Evolutionary conservation across 2,329 filamentous ascomycete species (phyloP).

Genomic region (Zopfia rhizophila): DNA sequence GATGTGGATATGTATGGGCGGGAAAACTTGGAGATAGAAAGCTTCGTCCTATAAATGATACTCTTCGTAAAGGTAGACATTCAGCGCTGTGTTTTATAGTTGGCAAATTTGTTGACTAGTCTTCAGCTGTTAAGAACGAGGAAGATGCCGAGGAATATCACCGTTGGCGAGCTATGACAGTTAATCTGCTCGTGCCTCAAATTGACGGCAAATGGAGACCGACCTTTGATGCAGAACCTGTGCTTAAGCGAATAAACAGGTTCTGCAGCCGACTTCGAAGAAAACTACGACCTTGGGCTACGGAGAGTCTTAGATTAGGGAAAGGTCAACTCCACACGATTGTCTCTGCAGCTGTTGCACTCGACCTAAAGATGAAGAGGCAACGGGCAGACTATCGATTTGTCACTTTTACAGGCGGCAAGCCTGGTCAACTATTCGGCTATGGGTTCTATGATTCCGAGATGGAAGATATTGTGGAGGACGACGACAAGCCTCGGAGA

Average conservation of each 20-base stretch:
- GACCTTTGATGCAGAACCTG: constrained; percentile 46
- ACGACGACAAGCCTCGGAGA: constrained; percentile 34
- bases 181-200: constrained; percentile 49
- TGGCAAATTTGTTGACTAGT: constrained; percentile 2
- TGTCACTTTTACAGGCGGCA: constrained; percentile 48
- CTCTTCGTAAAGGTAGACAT: constrained; percentile 44
- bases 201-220: constrained; percentile 50
- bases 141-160: constrained; percentile 49
- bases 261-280: constrained; percentile 42
- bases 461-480: constrained; percentile 50
- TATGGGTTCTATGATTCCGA: constrained; percentile 50
- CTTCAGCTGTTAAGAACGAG: constrained; percentile 49
- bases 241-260: constrained; percentile 46
- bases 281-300: constrained; percentile 46
- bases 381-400: constrained; percentile 51
- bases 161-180: constrained; percentile 47
- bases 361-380: constrained; percentile 51
- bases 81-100: constrained; percentile 5
- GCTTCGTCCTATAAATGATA: constrained; percentile 48
- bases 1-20: constrained; percentile 51
- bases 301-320: constrained; percentile 37
- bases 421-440: constrained; percentile 44
- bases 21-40: constrained; percentile 50
- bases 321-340: constrained; percentile 48
- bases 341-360: constrained; percentile 47